Base-by-base conservation (phyloP, 768 basidiomycete genomes). In the Clitopilus passeckerianus region DNA sequence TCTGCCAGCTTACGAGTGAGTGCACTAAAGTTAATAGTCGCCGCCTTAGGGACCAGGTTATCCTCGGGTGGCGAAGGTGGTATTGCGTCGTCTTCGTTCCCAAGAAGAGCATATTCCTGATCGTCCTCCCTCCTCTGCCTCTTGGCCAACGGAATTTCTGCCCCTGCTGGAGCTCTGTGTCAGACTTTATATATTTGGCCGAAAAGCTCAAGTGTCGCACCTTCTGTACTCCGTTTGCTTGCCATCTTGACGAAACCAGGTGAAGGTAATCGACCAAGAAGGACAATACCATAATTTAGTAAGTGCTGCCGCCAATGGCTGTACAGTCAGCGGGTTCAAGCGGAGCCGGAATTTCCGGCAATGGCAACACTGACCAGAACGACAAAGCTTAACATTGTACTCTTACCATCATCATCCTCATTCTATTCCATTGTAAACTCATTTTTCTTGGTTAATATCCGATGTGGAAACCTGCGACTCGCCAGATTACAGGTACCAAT, bases 401-500 rank as follows among this genome's bases (percentile, higher is more conserved):
- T 56, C 70, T 72, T 64, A 69, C 66, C 71, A 74, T 62, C 71
- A 64, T 62, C 68, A 62, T 60, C 63, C 58, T 61, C 57, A 59
- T 60, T 59, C 61, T 64, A 61, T 30, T 62, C 64, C 63, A 61
- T 61, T 64, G 58, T 60, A 62, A 56, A 53, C 57, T 58, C 57
- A 63, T 63, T 61, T 74, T 76, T 75, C 75, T 73, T 74, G 72
- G 68, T 71, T 73, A 69, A 64, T 60, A 54, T 66, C 73, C 67
- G 63, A 92, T 93, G 91, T 93, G 91, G 90, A 87, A 87, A 74
- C 91, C 91, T 59, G 90, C 92, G 63, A 92, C 92, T 59, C 86
- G 86, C 65, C 89, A 93, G 74, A 90, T 95, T 27, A 91, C 91
- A 37, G 95, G 94, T 59, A 95, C 94, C 20, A 97, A 97, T 66